Evolutionary conservation across 768 basidiomycete species (phyloP).

Genomic region (Astraeus odoratus): DNA sequence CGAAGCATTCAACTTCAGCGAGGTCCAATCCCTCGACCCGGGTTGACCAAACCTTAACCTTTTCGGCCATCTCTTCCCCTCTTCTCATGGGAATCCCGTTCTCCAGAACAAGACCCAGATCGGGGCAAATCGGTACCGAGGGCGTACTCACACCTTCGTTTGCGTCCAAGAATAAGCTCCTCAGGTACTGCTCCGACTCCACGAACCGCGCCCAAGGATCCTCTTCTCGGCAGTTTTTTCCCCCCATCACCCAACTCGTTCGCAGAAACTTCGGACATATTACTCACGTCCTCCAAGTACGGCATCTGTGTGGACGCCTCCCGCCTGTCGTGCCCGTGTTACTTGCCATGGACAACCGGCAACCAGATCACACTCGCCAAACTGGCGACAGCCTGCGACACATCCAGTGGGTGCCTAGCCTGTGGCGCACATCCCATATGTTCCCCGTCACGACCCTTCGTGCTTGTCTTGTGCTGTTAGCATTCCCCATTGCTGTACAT

Average conservation of each 20-base stretch:
- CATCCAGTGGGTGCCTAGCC: neutral
- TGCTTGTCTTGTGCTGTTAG: neutral
- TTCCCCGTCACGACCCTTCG: neutral
- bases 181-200: neutral
- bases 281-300: neutral
- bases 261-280: neutral
- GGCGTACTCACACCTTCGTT: neutral
- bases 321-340: neutral
- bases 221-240: slow-evolving; percentile 1
- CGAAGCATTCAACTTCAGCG: slow-evolving; percentile 2
- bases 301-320: neutral
- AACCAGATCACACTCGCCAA: no score
- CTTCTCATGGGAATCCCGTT: neutral
- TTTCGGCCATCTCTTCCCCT: neutral
- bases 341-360: neutral
- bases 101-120: neutral
- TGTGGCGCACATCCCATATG: neutral
- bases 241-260: neutral
- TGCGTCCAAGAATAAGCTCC: neutral
- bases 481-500: no score
- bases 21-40: slow-evolving; percentile 4
- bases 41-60: slow-evolving; percentile 15
- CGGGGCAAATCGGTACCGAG: slow-evolving; percentile 4
- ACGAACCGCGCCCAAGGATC: neutral
- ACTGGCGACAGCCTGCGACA: neutral